phyloP scores from a whole-genome alignment of 257 asterid species.

The Anisodus acutangulus region DNA sequence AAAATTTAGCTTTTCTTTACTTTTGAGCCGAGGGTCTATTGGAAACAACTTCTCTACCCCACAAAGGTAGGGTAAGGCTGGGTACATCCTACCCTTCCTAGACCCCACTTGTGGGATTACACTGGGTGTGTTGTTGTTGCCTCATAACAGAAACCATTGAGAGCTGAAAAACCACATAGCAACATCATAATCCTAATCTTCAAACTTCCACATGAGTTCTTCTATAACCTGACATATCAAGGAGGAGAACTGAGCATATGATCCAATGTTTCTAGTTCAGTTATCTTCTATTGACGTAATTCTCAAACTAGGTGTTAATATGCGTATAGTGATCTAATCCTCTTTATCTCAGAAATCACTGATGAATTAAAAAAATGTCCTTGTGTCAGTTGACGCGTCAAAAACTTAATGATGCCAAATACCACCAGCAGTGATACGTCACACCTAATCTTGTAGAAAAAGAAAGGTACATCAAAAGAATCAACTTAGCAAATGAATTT shows the following conservation, averaged over 20 bases:
- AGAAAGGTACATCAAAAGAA: background rate
- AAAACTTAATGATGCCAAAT: background rate
- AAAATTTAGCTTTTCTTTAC: too few species aligned
- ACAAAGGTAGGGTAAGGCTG: too few species aligned
- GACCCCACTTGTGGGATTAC: too few species aligned
- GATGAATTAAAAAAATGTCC: background rate
- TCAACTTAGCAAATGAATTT: background rate
- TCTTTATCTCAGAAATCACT: background rate
- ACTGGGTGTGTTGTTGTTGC: background rate
- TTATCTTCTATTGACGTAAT: background rate
- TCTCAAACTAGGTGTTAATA: conserved; percentile 13
- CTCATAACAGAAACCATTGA: conserved; percentile 8
- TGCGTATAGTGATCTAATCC: background rate
- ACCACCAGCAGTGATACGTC: background rate
- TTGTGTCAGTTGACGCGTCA: background rate
- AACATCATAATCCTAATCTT: background rate
- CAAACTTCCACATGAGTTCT: background rate
- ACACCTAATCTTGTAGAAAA: background rate
- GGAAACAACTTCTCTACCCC: too few species aligned
- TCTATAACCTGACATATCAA: conserved; percentile 18
- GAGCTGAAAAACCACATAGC: background rate
- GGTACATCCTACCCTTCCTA: too few species aligned
- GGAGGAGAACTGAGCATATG: background rate
- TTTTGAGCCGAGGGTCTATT: too few species aligned
- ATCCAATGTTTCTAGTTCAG: background rate